Conservation (phyloP, 257 asterid species). For the Nicotiana otophora region DNA sequence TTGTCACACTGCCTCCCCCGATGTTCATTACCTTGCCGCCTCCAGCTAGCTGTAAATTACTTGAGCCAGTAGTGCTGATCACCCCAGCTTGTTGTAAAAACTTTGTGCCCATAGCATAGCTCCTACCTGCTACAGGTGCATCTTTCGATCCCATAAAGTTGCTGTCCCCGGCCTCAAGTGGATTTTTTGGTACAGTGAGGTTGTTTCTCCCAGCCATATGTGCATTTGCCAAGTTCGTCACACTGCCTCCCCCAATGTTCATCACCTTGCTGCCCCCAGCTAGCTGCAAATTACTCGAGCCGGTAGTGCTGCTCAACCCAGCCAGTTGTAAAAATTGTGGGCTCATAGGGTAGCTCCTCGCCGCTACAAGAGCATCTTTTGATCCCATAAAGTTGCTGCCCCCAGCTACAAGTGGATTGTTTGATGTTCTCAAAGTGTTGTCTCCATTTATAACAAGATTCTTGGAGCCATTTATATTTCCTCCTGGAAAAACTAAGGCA, state of each 20-base stretch:
- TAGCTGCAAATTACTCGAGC: neutral
- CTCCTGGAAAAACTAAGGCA: neutral
- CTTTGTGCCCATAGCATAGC: neutral
- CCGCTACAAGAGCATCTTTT: neutral
- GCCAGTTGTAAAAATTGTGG: neutral
- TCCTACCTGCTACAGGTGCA: neutral
- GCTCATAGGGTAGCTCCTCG: neutral
- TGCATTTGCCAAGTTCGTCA: conserved; percentile 1
- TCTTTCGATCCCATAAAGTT: neutral
- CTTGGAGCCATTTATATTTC: neutral
- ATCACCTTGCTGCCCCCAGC: neutral
- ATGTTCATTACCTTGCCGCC: neutral
- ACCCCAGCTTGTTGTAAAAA: neutral
- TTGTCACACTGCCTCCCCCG: neutral
- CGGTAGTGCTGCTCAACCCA: neutral
- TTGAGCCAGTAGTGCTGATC: neutral
- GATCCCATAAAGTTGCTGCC: neutral
- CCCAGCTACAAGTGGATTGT: conserved; percentile 1
- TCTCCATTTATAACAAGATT: neutral
- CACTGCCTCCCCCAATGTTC: conserved; percentile 1
- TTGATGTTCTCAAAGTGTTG: neutral
- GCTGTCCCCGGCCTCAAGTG: neutral
- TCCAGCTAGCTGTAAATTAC: neutral
- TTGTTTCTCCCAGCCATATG: neutral
- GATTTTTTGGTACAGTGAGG: neutral